A percentile compares a stretch with the other conserved stretches of the same genome.
Conservation (phyloP, 371 early-diverging fungal species). For the Mortierella sp. region DNA sequence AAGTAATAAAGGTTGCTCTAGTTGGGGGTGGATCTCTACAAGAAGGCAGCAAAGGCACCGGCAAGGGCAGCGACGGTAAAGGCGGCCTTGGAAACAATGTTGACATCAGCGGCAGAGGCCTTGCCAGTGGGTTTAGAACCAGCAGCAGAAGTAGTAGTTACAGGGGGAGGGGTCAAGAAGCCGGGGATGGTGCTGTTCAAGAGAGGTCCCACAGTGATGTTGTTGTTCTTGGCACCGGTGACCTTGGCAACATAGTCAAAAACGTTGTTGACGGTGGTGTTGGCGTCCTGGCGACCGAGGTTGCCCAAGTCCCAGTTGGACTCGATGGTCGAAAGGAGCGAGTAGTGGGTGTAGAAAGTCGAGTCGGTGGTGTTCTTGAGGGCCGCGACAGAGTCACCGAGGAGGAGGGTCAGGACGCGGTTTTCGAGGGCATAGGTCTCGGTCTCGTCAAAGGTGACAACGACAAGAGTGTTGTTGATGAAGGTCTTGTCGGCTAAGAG, state of each 20-base stretch:
- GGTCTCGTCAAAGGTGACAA: constrained; percentile 70
- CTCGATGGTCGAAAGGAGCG: constrained; percentile 71
- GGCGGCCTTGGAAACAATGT: constrained; percentile 20
- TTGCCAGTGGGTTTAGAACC: constrained; percentile 13
- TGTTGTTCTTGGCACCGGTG: constrained; percentile 54
- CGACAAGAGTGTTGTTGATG: constrained; percentile 66
- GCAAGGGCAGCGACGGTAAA: constrained; percentile 15
- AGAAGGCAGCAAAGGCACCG: constrained; percentile 23
- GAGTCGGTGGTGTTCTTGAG: constrained; percentile 63
- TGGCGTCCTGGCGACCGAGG: constrained; percentile 67
- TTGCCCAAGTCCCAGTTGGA: constrained; percentile 74
- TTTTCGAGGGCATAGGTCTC: constrained; percentile 55
- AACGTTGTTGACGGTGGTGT: constrained; percentile 57
- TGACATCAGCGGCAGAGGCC: constrained; percentile 16
- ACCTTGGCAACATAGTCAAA: constrained; percentile 53
- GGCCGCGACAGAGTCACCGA: constrained; percentile 66
- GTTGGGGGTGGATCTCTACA: not conserved
- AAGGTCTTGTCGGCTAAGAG: constrained; percentile 65
- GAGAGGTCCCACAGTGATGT: constrained; percentile 52
- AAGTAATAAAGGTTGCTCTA: not conserved
- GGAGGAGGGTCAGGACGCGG: constrained; percentile 63
- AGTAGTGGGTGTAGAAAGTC: constrained; percentile 74
- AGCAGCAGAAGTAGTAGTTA: constrained; percentile 22
- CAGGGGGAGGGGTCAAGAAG: constrained; percentile 57
- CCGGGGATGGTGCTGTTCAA: constrained; percentile 58